Percentiles rank a stretch among this genome's conserved stretches.
Conservation (phyloP, 306 rosid species). For the Abrus pulchellus region DNA sequence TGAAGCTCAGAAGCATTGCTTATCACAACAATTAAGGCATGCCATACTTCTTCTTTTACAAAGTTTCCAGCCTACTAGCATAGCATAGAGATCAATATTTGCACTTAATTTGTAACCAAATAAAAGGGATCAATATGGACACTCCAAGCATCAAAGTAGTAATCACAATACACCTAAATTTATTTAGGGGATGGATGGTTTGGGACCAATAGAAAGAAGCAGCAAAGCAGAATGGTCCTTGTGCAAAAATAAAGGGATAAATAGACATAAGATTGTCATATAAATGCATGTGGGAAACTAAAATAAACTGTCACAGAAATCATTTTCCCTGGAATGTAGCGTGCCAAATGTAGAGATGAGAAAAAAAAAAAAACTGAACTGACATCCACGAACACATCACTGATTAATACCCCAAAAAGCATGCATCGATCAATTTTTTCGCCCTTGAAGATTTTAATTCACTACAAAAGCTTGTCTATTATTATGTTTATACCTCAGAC, state of each 20-base stretch:
- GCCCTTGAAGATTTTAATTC: neutral
- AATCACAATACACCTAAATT: neutral
- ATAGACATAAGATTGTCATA: neutral
- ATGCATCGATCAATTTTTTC: neutral
- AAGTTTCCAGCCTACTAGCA: conserved; percentile 27
- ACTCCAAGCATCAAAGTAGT: neutral
- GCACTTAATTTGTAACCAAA: neutral
- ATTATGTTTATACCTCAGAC: conserved; percentile 4
- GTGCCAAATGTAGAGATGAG: neutral
- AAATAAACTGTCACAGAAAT: neutral
- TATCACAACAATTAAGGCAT: conserved; percentile 20
- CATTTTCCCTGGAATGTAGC: neutral
- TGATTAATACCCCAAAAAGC: neutral
- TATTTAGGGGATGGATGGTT: neutral
- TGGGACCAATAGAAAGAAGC: neutral
- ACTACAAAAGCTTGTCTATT: neutral
- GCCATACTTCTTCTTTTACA: conserved; percentile 18
- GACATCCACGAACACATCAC: neutral
- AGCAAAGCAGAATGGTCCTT: neutral
- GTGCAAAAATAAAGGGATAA: neutral
- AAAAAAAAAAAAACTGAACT: neutral
- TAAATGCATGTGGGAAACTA: neutral
- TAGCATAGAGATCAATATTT: conserved; percentile 11
- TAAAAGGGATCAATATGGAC: neutral
- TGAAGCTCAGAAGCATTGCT: conserved; percentile 32